Evolutionary conservation across 768 basidiomycete genomes (phyloP), one percentile per base, ranked within the genome.

Genomic region (Russula griseocarnosa): DNA sequence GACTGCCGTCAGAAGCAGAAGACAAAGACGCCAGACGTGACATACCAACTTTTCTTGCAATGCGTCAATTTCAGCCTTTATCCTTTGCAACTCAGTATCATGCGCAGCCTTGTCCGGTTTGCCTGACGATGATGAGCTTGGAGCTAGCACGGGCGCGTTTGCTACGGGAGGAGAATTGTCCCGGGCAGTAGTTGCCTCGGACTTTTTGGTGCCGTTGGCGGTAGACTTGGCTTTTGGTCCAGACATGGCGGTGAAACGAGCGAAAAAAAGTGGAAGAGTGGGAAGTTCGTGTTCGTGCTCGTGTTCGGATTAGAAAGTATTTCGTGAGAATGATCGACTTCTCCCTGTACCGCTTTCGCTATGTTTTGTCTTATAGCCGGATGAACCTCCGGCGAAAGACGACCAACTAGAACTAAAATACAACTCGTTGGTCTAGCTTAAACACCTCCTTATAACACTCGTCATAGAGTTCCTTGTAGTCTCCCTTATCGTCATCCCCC

Each of bases 371-470:
- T 38, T 22, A 51, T 46, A 47, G 28, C 57, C 32, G 57, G 55
- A 44, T 26, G 38, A 22, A 22, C 20, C 50, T 49, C 38, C 32
- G 28, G 34, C 44, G n/a, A 18, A 16, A 40, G 38, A 40, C 16
- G 38, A 40, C 38, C 38, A 40, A 40, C 14, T 16, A 5, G 38
- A 63, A 54, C 55, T 59, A 68, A 50, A 67, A 67, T 58, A 86
- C 66, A 86, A 91, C 78, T 65, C 83, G 81, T 57, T 83, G 80
- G 76, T 92, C 86, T 67, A 96, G 77, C 73, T 85, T 87, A 75
- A 85, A 84, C 57, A 98, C 91, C 77, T 98, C 96, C 72, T 82
- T 80, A 70, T 81, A 85, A 71, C 91, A 88, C 73, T 97, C 93
- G 50, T 90, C 85, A 75, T 95, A 94, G 65, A 90, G 75, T 71